These are phyloP conservation scores for Seiridium unicorne DNA, from an alignment of 2,329 filamentous ascomycete genomes.

Conservation along the genomic window DNA sequence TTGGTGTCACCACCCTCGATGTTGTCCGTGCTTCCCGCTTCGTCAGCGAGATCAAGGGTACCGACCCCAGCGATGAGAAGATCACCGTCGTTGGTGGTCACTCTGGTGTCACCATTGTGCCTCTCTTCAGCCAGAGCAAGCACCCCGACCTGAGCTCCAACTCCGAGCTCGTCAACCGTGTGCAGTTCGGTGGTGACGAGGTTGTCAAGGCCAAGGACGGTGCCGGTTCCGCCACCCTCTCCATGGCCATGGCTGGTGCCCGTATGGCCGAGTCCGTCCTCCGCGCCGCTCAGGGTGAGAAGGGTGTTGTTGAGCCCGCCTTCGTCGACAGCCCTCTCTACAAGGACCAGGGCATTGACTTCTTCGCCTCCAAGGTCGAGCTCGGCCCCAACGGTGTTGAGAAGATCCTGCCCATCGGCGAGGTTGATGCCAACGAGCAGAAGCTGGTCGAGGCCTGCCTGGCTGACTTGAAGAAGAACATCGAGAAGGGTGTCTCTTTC, in stretches of 20 bases:
- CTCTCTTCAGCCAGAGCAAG: slow-evolving; percentile 90
- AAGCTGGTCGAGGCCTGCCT: slow-evolving; percentile 84
- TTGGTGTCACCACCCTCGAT: slow-evolving; percentile 98
- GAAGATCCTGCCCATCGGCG: slow-evolving; percentile 86
- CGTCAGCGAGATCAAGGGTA: slow-evolving; percentile 89
- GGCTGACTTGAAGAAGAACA: slow-evolving; percentile 88
- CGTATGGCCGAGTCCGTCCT: slow-evolving; percentile 86
- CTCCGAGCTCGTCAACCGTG: slow-evolving; percentile 81
- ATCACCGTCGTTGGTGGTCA: slow-evolving; percentile 96
- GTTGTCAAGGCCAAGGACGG: slow-evolving; percentile 99
- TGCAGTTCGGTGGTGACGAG: slow-evolving; percentile 99
- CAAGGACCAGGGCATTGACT: slow-evolving; percentile 97
- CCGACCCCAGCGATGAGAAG: slow-evolving; percentile 88
- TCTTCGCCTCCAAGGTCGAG: slow-evolving; percentile 95
- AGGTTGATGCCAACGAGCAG: slow-evolving; percentile 83
- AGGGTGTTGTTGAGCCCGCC: slow-evolving; percentile 91
- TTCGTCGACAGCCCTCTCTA: slow-evolving; percentile 96
- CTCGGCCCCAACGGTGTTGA: slow-evolving; percentile 94
- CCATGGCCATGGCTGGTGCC: slow-evolving; percentile 95
- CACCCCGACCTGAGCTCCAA: slow-evolving; percentile 81
- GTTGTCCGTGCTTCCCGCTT: slow-evolving; percentile 97
- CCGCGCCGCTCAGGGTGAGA: slow-evolving; percentile 88
- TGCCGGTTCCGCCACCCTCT: slow-evolving; percentile 93
- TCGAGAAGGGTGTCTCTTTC: slow-evolving; percentile 78
- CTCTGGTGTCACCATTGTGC: slow-evolving; percentile 97